phyloP scores from a whole-genome alignment of 2,329 filamentous ascomycete species.

The Pseudogymnoascus sp. region DNA sequence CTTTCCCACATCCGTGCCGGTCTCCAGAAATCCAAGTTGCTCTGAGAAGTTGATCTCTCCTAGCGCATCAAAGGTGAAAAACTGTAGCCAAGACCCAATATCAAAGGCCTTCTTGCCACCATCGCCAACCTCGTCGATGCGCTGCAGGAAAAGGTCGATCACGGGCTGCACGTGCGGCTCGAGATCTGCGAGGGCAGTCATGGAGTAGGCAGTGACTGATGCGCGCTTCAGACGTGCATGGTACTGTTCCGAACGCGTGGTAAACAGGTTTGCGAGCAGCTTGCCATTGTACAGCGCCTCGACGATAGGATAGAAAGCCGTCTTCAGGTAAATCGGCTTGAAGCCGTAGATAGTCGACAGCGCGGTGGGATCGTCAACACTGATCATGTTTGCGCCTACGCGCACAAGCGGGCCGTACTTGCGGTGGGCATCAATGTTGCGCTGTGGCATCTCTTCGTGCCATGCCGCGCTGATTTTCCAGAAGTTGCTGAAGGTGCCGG shows the following conservation, averaged over 20 bases:
- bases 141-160: slow-evolving; percentile 30
- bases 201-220: slow-evolving; percentile 33
- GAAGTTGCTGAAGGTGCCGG: slow-evolving; percentile 33
- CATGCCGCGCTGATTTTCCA: slow-evolving; percentile 29
- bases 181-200: slow-evolving; percentile 37
- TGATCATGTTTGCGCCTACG: slow-evolving; percentile 38
- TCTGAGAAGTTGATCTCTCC: slow-evolving; percentile 36
- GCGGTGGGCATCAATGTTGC: slow-evolving; percentile 32
- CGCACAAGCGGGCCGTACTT: slow-evolving; percentile 35
- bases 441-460: slow-evolving; percentile 28
- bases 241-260: background rate
- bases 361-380: slow-evolving; percentile 32
- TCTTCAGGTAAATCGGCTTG: slow-evolving; percentile 27
- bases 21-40: slow-evolving; percentile 34
- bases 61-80: slow-evolving; percentile 40
- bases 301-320: slow-evolving; percentile 13
- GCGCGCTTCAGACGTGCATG: background rate
- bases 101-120: slow-evolving; percentile 25
- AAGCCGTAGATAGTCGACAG: slow-evolving; percentile 33
- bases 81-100: slow-evolving; percentile 34
- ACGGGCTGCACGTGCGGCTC: slow-evolving; percentile 38
- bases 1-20: slow-evolving; percentile 33
- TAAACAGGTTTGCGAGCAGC: background rate
- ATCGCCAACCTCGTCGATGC: slow-evolving; percentile 20
- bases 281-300: slow-evolving; percentile 22